Percentiles rank a stretch among this genome's conserved stretches.
These are phyloP conservation scores for Nidula microcarpa DNA, from an alignment of 768 basidiomycete species.

Conservation along the genomic window DNA sequence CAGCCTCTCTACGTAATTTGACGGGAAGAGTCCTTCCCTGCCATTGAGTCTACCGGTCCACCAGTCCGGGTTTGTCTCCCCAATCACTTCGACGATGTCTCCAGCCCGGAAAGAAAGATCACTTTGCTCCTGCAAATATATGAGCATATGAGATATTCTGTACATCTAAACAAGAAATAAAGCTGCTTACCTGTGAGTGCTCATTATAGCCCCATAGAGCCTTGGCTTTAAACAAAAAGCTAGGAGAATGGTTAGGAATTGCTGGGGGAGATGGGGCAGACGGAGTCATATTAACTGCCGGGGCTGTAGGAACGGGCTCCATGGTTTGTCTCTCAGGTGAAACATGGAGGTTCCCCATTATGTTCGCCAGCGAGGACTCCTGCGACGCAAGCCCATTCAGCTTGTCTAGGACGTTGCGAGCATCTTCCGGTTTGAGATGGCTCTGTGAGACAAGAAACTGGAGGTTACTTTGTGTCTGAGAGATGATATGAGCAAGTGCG, in stretches of 20 bases:
- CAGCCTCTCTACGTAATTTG: slow-evolving; percentile 65
- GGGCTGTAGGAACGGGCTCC: not conserved
- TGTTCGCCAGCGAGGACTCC: slow-evolving; percentile 4
- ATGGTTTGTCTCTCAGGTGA: not conserved
- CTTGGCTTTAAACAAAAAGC: slow-evolving; percentile 36
- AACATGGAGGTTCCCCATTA: not conserved
- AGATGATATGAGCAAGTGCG: slow-evolving; percentile 39
- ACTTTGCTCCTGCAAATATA: slow-evolving; percentile 49
- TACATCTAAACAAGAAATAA: not conserved
- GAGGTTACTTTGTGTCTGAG: slow-evolving; percentile 53
- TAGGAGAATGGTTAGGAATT: slow-evolving; percentile 7
- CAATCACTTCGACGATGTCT: slow-evolving; percentile 70
- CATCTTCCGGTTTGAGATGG: slow-evolving; percentile 44
- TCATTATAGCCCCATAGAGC: slow-evolving; percentile 70
- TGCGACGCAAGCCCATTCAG: slow-evolving; percentile 18
- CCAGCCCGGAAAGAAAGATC: slow-evolving; percentile 75
- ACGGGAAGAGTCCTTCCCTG: slow-evolving; percentile 70
- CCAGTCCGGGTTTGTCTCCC: slow-evolving; percentile 80
- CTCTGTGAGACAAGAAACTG: slow-evolving; percentile 49
- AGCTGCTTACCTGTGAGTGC: slow-evolving; percentile 37
- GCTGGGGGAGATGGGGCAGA: slow-evolving; percentile 3
- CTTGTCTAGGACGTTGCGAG: slow-evolving; percentile 39
- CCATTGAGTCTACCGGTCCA: slow-evolving; percentile 73
- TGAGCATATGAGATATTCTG: not conserved
- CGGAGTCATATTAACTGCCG: not conserved